Evolutionary conservation across 805 yeast genomes (phyloP), one percentile per base, ranked within the genome.

Genomic region (Teunomyces funiuensis): DNA sequence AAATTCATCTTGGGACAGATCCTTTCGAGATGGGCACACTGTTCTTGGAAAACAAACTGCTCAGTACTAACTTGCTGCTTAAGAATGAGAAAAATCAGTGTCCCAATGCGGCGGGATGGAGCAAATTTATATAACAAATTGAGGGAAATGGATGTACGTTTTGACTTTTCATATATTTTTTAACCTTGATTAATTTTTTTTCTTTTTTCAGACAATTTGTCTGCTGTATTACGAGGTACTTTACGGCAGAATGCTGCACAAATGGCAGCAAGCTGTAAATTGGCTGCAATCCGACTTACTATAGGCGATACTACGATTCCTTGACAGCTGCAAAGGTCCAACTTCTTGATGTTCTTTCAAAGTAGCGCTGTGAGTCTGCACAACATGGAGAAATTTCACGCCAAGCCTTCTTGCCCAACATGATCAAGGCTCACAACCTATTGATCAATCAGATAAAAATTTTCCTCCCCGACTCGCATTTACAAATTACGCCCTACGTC

Each of bases 361-460:
- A n/a, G n/a, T n/a, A n/a, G n/a, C n/a, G n/a, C n/a, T n/a, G n/a
- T n/a, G n/a, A n/a, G n/a, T n/a, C n/a, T n/a, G n/a, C n/a, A n/a
- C n/a, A n/a, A n/a, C n/a, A n/a, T n/a, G n/a, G n/a, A n/a, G n/a
- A n/a, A n/a, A n/a, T n/a, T n/a, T n/a, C n/a, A n/a, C n/a, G n/a
- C 31, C 29, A 36, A 23, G 28, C 28, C 38, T 29, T 22, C 18
- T 11, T 15, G 18, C 29, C 18, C 38, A 27, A 23, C 16, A 17
- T 36, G 14, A n/a, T 14, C 28, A 18, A 25, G 17, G 28, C 16
- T 25, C 23, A 14, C 13, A 25, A 22, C 38, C 14, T n/a, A 28
- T 33, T 40, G 43, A 40, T 40, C 37, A 36, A 40, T 31, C 34
- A 27, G 43, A 40, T 40, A 40, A 40, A 39, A 33, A 11, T 26